Base-by-base conservation (phyloP, 2,329 filamentous ascomycete genomes). In the Knufia fluminis region DNA sequence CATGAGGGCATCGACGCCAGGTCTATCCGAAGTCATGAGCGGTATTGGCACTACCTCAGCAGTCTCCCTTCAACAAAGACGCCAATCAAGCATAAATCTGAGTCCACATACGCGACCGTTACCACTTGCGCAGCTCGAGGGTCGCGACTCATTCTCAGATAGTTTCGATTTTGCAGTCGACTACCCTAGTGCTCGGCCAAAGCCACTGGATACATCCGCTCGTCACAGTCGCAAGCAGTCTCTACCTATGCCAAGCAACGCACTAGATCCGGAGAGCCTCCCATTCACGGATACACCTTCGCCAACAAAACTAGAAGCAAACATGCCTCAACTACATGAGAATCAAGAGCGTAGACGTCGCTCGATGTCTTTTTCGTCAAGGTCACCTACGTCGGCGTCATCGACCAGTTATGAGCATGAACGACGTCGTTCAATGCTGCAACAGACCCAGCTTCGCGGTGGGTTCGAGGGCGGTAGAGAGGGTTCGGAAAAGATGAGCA, bases 321-420 rank as follows among this genome's bases (percentile, higher is more conserved):
- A 8, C 10, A 10, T 22, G 8, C 32, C 28, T 20, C n/a, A 36
- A 8, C 19, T 46, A 20, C 44, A 19, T 9, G 44, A 46, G 22
- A 28, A 46, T 16, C 28, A 46, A 31, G 44, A 46, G 24, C 44
- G 35, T 23, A 28, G 44, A 20, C 44, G 44, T 16, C 17, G 44
- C 17, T 46, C 44, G 22, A 23, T 20, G 16, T 23, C 44, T 7
- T 23, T 19, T 16, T 36, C 28, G 4, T n/a, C 19, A 23, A 19
- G 19, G 2, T 16, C 20, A 8, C 20, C 31, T n/a, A 24, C 20
- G 14, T 36, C n/a, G 6, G 24, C 44, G n/a, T 4, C 19, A 26
- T 43, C 16, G 8, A 38, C n/a, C 3, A 46, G 20, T 12, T 36
- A 22, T 14, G 31, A 36, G 24, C 26, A 12, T 14, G 44, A 46